A percentile compares a stretch with the other conserved stretches of the same genome.
These are phyloP conservation scores for Plasmopara halstedii DNA, from an alignment of 352 stramenopile genomes.

Conservation along the genomic window DNA sequence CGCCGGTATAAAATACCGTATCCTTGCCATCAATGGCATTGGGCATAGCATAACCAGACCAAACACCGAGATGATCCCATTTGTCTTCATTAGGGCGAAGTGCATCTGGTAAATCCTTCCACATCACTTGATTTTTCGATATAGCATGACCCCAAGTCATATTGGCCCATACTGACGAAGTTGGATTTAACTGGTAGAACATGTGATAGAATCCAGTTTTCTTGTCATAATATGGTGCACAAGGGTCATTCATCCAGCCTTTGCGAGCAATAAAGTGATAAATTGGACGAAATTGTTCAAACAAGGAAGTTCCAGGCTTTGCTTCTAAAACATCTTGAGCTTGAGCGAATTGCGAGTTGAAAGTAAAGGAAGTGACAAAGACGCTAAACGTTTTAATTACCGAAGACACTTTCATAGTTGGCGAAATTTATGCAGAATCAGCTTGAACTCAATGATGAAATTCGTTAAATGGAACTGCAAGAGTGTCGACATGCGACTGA, in stretches of 20 bases:
- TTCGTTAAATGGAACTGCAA: no score
- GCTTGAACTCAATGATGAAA: no score
- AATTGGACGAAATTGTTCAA: slow-evolving; percentile 49
- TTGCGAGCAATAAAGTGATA: slow-evolving; percentile 56
- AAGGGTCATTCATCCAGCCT: slow-evolving; percentile 84
- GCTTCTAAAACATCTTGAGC: slow-evolving; percentile 21
- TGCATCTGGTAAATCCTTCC: slow-evolving; percentile 55
- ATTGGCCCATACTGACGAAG: slow-evolving; percentile 50
- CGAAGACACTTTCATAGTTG: no score
- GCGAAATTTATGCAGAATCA: no score
- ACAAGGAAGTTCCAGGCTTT: slow-evolving; percentile 26
- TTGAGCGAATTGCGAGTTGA: slow-evolving; percentile 6
- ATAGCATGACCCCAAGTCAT: slow-evolving; percentile 77
- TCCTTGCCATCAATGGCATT: slow-evolving; percentile 57
- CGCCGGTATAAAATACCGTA: slow-evolving; percentile 61
- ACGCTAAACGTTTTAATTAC: slow-evolving; percentile 11
- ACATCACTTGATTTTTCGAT: slow-evolving; percentile 63
- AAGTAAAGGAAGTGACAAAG: slow-evolving; percentile 10
- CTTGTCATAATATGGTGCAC: slow-evolving; percentile 60
- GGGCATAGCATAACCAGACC: slow-evolving; percentile 54
- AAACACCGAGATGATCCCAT: slow-evolving; percentile 70
- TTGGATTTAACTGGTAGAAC: slow-evolving; percentile 75
- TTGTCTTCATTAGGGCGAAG: slow-evolving; percentile 43
- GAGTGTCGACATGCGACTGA: no score
- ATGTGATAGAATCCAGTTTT: slow-evolving; percentile 62